These are phyloP conservation scores for Arthroderma uncinatum DNA, from an alignment of 2,329 filamentous ascomycete genomes.

Conservation along the genomic window DNA sequence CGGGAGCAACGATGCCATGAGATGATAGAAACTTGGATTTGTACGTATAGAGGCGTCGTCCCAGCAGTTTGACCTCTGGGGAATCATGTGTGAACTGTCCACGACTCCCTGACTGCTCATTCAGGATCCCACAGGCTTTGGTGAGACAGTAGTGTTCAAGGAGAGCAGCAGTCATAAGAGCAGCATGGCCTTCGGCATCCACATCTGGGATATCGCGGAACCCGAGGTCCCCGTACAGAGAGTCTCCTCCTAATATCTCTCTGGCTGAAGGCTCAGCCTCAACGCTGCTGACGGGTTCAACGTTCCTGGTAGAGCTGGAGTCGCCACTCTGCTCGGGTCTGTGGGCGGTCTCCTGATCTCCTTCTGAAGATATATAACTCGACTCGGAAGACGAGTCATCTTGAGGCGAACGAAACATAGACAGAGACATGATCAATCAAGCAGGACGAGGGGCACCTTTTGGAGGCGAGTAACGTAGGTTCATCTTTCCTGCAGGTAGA, in stretches of 20 bases:
- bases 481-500: neutral
- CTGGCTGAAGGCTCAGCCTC: slow-evolving; percentile 1
- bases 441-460: neutral
- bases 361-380: neutral
- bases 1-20: slow-evolving; percentile 31
- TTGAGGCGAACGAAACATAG: slow-evolving; percentile 31
- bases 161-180: slow-evolving; percentile 35
- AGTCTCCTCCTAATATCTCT: slow-evolving; percentile 6
- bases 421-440: slow-evolving; percentile 20
- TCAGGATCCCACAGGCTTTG: slow-evolving; percentile 36
- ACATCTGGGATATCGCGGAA: slow-evolving; percentile 17
- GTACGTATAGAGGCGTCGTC: slow-evolving; percentile 31
- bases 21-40: slow-evolving; percentile 34
- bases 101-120: slow-evolving; percentile 27
- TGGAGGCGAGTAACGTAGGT: slow-evolving; percentile 6
- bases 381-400: slow-evolving; percentile 21
- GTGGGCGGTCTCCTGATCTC: neutral
- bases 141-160: slow-evolving; percentile 37
- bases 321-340: neutral
- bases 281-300: neutral
- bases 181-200: slow-evolving; percentile 29
- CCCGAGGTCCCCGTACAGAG: slow-evolving; percentile 10
- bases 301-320: neutral
- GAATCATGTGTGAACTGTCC: slow-evolving; percentile 31
- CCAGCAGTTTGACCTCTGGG: slow-evolving; percentile 34